Base-by-base conservation (phyloP, 2,329 filamentous ascomycete genomes). In the Leptodontidium sp. region DNA sequence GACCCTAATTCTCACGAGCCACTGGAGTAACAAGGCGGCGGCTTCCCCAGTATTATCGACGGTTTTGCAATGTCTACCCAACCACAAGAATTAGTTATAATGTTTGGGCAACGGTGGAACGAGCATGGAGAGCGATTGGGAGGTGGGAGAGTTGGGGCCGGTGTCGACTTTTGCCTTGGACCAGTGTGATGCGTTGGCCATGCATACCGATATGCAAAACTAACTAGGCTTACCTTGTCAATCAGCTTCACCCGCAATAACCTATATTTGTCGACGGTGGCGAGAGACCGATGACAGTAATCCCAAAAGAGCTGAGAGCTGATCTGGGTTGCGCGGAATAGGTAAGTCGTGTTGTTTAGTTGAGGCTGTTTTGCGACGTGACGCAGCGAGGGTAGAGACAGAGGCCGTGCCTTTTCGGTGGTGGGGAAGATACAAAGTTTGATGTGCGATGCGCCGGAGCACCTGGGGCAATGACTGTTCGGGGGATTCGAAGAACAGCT, bases 141-240 rank as follows among this genome's bases (percentile, higher is more conserved):
- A 73, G 69, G 71, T 57, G 69, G 70, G 59, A 71, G 70, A 64
- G 70, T 74, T 71, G 72, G 72, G 68, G 72, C 67, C 67, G 71
- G 70, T 69, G 72, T 72, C 72, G 70, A 67, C 64, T 76, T 74
- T 78, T 63, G 68, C 72, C 71, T 71, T 75, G 62, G 73, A 75
- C 76, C 75, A 77, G 70, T 75, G 72, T 73, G 74, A 78, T 78
- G 77, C 75, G 77, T 72, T 78, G 76, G 72, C 75, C 74, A 73
- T 77, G 76, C 76, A 78, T 76, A 67, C 61, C 70, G 68, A 71
- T 69, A 73, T 75, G 75, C 71, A 75, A 74, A 74, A 74, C 73
- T 74, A 74, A 74, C 74, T 74, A 77, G 75, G 75, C 76, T 75
- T 76, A 78, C 77, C 76, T 77, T 73, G 75, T 77, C 68, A 75